Evolutionary conservation across 768 basidiomycete genomes (phyloP).

Genomic region (Trametes cingulata): DNA sequence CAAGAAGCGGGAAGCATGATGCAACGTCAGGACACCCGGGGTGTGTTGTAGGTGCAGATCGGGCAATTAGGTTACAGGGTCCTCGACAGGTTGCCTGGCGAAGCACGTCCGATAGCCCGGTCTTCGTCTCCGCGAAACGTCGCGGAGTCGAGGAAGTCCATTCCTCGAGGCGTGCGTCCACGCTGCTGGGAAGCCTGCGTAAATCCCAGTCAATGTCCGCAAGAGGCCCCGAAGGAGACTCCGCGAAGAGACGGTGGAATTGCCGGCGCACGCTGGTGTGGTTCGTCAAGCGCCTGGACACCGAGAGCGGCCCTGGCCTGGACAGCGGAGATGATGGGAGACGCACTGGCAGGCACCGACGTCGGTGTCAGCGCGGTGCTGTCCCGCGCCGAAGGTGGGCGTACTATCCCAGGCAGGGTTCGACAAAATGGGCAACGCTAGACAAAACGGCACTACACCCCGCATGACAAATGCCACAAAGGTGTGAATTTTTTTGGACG

Average conservation of each 20-base stretch:
- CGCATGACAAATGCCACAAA: too few relatives aligned
- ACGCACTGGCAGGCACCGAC: conserved; percentile 1
- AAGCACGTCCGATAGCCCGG: background rate
- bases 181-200: background rate
- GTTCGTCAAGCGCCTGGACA: background rate
- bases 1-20: background rate
- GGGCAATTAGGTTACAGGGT: background rate
- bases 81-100: background rate
- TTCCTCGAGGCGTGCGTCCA: background rate
- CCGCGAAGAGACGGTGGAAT: background rate
- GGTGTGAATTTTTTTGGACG: too few relatives aligned
- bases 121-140: too few relatives aligned
- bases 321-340: background rate
- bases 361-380: conserved; percentile 5
- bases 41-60: background rate
- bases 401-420: too few relatives aligned
- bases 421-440: too few relatives aligned
- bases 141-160: background rate
- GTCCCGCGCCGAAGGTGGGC: background rate
- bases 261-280: background rate
- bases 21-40: background rate
- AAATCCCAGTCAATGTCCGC: conserved; percentile 7
- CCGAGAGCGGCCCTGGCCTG: background rate
- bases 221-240: background rate
- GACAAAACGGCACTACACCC: too few relatives aligned